These are phyloP conservation scores for Haplosporangium gracile DNA, from an alignment of 192 early-diverging fungal genomes.

Conservation along the genomic window DNA sequence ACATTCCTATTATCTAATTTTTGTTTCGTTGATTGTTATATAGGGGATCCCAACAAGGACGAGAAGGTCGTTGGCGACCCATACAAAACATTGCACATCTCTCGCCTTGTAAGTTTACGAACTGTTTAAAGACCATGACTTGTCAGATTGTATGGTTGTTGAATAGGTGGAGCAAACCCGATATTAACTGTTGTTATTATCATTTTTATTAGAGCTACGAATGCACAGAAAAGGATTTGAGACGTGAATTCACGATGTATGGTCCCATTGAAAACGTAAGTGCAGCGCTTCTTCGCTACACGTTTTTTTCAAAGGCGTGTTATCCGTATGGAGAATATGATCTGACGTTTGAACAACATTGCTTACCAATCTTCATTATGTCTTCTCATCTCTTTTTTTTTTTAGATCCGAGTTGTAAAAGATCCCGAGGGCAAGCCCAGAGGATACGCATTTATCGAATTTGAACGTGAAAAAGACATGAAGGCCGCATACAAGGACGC, in stretches of 20 bases:
- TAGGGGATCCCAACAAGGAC: conserved; percentile 83
- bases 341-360: not conserved
- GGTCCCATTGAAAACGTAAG: conserved; percentile 85
- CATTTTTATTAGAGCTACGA: conserved; percentile 68
- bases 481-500: conserved; percentile 85
- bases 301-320: not conserved
- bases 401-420: conserved; percentile 78
- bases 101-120: conserved; percentile 71
- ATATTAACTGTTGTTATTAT: not conserved
- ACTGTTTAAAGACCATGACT: not conserved
- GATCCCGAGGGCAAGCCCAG: conserved; percentile 79
- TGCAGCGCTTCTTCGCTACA: not conserved
- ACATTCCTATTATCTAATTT: conserved; percentile 1
- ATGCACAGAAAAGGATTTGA: conserved; percentile 82
- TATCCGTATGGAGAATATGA: not conserved
- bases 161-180: not conserved
- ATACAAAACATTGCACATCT: conserved; percentile 93
- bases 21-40: conserved; percentile 2
- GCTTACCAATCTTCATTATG: not conserved
- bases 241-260: conserved; percentile 82
- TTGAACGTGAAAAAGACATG: conserved; percentile 79
- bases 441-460: conserved; percentile 98
- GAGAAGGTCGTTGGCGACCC: conserved; percentile 84
- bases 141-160: no score
- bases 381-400: not conserved